Percentiles rank a stretch among this genome's conserved stretches.
phyloP scores from a whole-genome alignment of 495 filamentous ascomycete species.

The Melanomma pulvis-pyrius region DNA sequence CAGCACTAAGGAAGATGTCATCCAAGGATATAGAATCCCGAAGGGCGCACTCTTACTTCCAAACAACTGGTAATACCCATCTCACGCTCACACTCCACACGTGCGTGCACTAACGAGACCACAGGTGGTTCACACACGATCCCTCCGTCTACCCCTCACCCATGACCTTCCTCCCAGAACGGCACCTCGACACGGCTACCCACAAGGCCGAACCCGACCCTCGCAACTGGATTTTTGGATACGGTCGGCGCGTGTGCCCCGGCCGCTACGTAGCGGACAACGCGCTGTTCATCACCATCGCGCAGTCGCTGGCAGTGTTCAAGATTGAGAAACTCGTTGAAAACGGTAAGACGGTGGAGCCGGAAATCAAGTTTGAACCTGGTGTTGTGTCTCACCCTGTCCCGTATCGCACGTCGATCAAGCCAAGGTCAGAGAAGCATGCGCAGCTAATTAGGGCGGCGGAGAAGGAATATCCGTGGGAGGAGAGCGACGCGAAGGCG shows the following conservation, averaged over 20 bases:
- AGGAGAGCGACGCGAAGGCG: conserved; percentile 47
- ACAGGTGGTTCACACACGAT: conserved; percentile 44
- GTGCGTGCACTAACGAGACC: background rate
- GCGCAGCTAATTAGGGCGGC: conserved; percentile 44
- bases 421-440: conserved; percentile 43
- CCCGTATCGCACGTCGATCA: conserved; percentile 45
- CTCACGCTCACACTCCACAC: background rate
- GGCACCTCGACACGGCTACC: conserved; percentile 41
- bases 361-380: conserved; percentile 40
- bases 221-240: conserved; percentile 44
- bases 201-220: conserved; percentile 45
- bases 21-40: conserved; percentile 49
- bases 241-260: conserved; percentile 49
- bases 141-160: conserved; percentile 45
- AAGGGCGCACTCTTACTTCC: conserved; percentile 50
- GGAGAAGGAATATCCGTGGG: conserved; percentile 51
- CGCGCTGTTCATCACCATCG: conserved; percentile 47
- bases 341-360: conserved; percentile 41
- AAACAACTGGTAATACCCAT: conserved; percentile 46
- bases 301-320: conserved; percentile 47
- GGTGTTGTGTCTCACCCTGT: conserved; percentile 50
- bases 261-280: conserved; percentile 47
- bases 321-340: conserved; percentile 43
- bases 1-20: conserved; percentile 55
- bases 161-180: conserved; percentile 47